These are phyloP conservation scores for Orobanche coerulescens DNA, from an alignment of 257 asterid genomes.

Conservation along the genomic window DNA sequence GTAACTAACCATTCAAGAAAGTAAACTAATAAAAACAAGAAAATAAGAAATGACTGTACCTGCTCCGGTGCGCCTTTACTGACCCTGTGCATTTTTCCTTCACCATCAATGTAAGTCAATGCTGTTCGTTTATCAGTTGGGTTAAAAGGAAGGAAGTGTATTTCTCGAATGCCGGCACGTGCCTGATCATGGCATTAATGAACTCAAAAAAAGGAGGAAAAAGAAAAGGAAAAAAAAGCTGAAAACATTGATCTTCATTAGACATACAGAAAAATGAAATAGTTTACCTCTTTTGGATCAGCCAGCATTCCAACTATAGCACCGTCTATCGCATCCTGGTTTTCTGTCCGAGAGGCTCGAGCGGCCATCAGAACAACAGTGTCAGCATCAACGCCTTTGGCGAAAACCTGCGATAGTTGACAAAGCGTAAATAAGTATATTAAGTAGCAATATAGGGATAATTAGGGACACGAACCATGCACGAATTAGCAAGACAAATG, in stretches of 20 bases:
- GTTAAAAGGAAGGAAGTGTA: constrained; percentile 94
- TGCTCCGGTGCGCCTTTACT: constrained; percentile 99
- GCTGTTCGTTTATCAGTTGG: constrained; percentile 97
- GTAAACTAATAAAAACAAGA: neutral
- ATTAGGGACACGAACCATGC: no score
- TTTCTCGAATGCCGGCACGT: constrained; percentile 87
- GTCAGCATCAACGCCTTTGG: constrained; percentile 85
- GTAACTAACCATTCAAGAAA: no score
- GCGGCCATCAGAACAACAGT: constrained; percentile 98
- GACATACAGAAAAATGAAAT: neutral
- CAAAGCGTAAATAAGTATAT: neutral
- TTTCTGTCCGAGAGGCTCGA: constrained; percentile 88
- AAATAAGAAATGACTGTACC: constrained; percentile 29
- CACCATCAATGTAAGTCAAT: constrained; percentile 70
- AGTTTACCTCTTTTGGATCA: constrained; percentile 95
- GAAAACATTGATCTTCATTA: neutral
- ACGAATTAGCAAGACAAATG: no score
- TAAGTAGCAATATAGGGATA: neutral
- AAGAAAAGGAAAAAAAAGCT: neutral
- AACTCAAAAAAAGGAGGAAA: constrained; percentile 4
- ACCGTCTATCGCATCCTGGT: constrained; percentile 92
- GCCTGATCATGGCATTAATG: constrained; percentile 46
- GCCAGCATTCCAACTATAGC: constrained; percentile 97
- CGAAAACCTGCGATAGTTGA: constrained; percentile 48
- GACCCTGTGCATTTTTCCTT: constrained; percentile 94